Conservation (phyloP, 805 yeast species). For the Wickerhamiella brachini region DNA sequence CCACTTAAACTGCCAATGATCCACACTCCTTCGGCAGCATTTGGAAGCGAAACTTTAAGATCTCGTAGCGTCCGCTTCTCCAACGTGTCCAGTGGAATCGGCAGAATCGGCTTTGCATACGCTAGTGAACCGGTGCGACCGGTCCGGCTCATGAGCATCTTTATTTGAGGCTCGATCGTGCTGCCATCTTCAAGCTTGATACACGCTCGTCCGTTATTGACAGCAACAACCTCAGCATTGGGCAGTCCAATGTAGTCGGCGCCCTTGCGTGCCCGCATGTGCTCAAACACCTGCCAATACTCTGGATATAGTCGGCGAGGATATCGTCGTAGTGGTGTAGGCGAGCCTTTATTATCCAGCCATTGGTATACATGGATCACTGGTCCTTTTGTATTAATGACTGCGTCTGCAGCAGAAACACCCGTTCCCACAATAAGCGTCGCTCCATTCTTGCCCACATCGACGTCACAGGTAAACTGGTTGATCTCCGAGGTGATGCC, state of each 20-base stretch:
- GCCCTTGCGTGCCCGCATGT: constrained; percentile 14
- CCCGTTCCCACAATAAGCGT: constrained; percentile 23
- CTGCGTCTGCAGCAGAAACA: constrained; percentile 25
- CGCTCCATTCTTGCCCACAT: background rate
- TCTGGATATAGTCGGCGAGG: constrained; percentile 24
- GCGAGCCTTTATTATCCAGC: constrained; percentile 12
- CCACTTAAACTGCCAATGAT: constrained; percentile 23
- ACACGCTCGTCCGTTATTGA: constrained; percentile 9
- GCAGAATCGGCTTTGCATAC: constrained; percentile 4
- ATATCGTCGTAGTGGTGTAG: constrained; percentile 20
- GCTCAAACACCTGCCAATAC: constrained; percentile 16
- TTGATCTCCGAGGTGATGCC: constrained; percentile 4
- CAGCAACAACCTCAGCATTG: constrained; percentile 8
- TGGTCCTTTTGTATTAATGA: constrained; percentile 5
- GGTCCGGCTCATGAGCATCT: constrained; percentile 15
- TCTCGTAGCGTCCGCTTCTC: background rate
- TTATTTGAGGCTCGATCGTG: constrained; percentile 5
- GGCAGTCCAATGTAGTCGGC: constrained; percentile 14
- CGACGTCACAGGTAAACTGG: background rate
- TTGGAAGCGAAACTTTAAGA: background rate
- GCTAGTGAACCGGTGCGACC: constrained; percentile 22
- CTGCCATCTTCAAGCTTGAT: constrained; percentile 10
- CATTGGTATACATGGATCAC: constrained; percentile 21
- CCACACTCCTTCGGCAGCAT: constrained; percentile 11
- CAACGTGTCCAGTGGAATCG: background rate